phyloP scores from a whole-genome alignment of 805 yeast species.

The Yamadazyma insecticola region DNA sequence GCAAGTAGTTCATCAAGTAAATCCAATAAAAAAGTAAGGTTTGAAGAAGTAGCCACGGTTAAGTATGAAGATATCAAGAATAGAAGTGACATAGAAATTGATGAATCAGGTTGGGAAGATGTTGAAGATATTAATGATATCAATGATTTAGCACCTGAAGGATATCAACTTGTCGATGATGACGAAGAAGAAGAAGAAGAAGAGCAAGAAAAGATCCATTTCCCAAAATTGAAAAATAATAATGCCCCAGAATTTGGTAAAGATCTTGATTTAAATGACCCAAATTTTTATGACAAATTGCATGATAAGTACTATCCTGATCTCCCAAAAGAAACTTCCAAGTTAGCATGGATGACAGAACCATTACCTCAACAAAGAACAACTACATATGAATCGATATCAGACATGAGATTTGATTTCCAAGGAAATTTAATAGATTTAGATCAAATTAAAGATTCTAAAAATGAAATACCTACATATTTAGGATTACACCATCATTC shows the following conservation, averaged over 20 bases:
- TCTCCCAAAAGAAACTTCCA: conserved; percentile 74
- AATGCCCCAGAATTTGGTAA: conserved; percentile 8
- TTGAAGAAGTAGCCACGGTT: conserved; percentile 26
- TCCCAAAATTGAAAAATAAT: conserved; percentile 38
- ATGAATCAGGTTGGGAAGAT: conserved; percentile 46
- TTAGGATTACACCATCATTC: conserved; percentile 90
- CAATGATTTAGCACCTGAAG: conserved; percentile 45
- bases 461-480: conserved; percentile 41
- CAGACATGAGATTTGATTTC: conserved; percentile 84
- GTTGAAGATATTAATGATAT: conserved; percentile 47
- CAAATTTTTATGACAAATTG: conserved; percentile 70
- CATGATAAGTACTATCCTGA: conserved; percentile 88
- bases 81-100: conserved; percentile 16
- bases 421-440: conserved; percentile 68
- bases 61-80: conserved; percentile 23
- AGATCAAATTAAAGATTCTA: conserved; percentile 16
- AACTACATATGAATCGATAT: conserved; percentile 47
- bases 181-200: conserved; percentile 32
- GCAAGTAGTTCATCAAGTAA: not conserved
- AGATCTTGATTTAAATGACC: conserved; percentile 64
- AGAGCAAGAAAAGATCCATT: conserved; percentile 53
- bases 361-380: conserved; percentile 40
- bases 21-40: conserved; percentile 23
- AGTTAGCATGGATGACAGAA: conserved; percentile 89
- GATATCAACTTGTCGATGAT: conserved; percentile 33